These are phyloP conservation scores for Zymoseptoria tritici DNA, from an alignment of 2,329 filamentous ascomycete species.

Conservation along the genomic window DNA sequence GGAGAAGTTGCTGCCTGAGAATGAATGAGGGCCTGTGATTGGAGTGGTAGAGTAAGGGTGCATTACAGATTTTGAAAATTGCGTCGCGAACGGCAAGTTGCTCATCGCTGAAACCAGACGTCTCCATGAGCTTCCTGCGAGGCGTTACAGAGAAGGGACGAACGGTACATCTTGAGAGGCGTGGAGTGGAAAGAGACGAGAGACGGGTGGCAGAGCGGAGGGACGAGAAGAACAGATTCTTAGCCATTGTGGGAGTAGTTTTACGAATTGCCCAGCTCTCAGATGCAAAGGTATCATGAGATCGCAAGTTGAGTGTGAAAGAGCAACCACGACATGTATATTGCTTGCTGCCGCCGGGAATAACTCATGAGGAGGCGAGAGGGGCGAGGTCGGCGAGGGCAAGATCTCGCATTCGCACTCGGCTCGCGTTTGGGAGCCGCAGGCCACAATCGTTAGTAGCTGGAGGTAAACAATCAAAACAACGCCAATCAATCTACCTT, in stretches of 20 bases:
- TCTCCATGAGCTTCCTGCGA: conserved; percentile 56
- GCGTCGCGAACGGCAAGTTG: conserved; percentile 67
- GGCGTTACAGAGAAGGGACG: conserved; percentile 29
- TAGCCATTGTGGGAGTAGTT: conserved; percentile 12
- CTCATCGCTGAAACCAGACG: conserved; percentile 62
- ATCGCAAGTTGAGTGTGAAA: background rate
- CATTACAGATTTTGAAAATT: conserved; percentile 54
- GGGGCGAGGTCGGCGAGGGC: background rate
- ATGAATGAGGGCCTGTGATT: background rate
- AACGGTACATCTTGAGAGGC: conserved; percentile 11
- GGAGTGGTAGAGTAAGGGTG: background rate
- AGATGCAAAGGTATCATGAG: background rate
- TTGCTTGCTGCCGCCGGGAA: background rate
- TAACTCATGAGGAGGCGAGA: background rate
- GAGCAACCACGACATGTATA: background rate
- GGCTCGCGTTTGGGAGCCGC: no score
- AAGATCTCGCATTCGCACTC: no score
- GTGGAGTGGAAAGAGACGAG: conserved; percentile 1
- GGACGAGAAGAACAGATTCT: conserved; percentile 13
- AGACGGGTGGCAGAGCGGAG: conserved; percentile 11
- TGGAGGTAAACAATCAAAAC: background rate
- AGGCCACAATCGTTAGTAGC: no score
- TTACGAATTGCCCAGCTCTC: background rate
- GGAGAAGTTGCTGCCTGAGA: conserved; percentile 50
- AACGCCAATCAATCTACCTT: conserved; percentile 1